A percentile compares a stretch with the other conserved stretches of the same genome.
Evolutionary conservation across 2,329 filamentous ascomycete species (phyloP).

Genomic region (Penicillium sp.): DNA sequence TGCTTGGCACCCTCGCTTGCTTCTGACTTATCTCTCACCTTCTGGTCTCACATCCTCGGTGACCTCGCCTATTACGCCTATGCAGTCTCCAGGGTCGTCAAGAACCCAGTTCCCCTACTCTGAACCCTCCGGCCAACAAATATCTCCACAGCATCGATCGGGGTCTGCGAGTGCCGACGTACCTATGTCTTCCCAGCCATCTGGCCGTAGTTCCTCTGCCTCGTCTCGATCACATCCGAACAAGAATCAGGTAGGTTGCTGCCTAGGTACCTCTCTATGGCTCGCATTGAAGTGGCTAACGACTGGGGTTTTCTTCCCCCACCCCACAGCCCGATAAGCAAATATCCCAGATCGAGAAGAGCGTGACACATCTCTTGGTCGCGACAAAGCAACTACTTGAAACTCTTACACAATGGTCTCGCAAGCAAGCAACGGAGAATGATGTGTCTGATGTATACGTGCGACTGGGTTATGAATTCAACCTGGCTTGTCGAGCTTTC

Average conservation of each 20-base stretch:
- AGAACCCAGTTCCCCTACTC: conserved; percentile 4
- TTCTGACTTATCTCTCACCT: conserved; percentile 4
- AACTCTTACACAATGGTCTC: conserved; percentile 96
- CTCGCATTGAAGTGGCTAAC: conserved; percentile 7
- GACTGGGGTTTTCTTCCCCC: neutral
- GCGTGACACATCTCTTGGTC: conserved; percentile 93
- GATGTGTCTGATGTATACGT: conserved; percentile 99
- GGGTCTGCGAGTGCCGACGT: conserved; percentile 46
- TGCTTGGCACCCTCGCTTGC: conserved; percentile 6
- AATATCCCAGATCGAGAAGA: conserved; percentile 97
- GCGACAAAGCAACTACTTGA: conserved; percentile 97
- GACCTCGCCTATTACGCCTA: neutral
- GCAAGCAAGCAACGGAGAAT: conserved; percentile 82
- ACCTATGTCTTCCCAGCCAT: conserved; percentile 53
- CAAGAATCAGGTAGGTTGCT: conserved; percentile 55
- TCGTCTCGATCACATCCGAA: conserved; percentile 60
- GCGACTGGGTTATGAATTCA: conserved; percentile 96
- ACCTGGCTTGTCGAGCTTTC: conserved; percentile 96
- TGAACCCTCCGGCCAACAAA: conserved; percentile 21
- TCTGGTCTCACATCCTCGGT: neutral
- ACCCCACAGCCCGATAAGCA: conserved; percentile 61
- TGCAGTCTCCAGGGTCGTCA: conserved; percentile 3
- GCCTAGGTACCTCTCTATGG: neutral
- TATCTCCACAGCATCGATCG: conserved; percentile 33
- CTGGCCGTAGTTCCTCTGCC: conserved; percentile 62